Percentiles rank a stretch among this genome's conserved stretches.
phyloP scores from a whole-genome alignment of 1,284 basidiomycete genomes.

The Melampsora larici-populina region DNA sequence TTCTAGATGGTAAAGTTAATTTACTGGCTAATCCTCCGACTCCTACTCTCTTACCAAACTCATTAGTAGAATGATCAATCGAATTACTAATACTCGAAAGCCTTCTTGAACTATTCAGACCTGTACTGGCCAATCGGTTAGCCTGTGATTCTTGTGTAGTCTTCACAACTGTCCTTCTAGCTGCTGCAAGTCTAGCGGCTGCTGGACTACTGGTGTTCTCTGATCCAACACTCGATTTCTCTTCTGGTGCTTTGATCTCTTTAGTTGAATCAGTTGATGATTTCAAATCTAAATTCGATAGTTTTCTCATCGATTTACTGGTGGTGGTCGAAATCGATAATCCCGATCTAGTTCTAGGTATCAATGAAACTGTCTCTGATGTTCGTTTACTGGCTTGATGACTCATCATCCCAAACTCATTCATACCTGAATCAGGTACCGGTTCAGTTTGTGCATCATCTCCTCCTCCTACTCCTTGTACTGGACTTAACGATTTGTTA shows the following conservation, averaged over 20 bases:
- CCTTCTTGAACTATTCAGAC: constrained; percentile 29
- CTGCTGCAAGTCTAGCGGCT: constrained; percentile 38
- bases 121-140: constrained; percentile 18
- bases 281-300: constrained; percentile 32
- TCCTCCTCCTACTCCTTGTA: neutral
- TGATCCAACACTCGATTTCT: neutral
- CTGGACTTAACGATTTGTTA: constrained; percentile 19
- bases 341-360: constrained; percentile 34
- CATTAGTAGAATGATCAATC: constrained; percentile 1
- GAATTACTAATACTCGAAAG: constrained; percentile 6
- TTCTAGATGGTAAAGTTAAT: constrained; percentile 47
- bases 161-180: constrained; percentile 31
- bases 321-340: neutral
- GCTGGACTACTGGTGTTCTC: constrained; percentile 18
- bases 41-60: constrained; percentile 14
- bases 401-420: constrained; percentile 7
- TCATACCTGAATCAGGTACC: neutral
- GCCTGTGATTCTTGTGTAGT: constrained; percentile 37
- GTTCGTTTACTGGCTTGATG: constrained; percentile 22
- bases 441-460: neutral
- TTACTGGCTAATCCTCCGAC: constrained; percentile 46
- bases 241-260: neutral
- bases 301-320: constrained; percentile 4
- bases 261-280: constrained; percentile 4
- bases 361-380: constrained; percentile 8